Evolutionary conservation across 2,329 filamentous ascomycete species (phyloP).

Genomic region (Coniochaeta sp.): DNA sequence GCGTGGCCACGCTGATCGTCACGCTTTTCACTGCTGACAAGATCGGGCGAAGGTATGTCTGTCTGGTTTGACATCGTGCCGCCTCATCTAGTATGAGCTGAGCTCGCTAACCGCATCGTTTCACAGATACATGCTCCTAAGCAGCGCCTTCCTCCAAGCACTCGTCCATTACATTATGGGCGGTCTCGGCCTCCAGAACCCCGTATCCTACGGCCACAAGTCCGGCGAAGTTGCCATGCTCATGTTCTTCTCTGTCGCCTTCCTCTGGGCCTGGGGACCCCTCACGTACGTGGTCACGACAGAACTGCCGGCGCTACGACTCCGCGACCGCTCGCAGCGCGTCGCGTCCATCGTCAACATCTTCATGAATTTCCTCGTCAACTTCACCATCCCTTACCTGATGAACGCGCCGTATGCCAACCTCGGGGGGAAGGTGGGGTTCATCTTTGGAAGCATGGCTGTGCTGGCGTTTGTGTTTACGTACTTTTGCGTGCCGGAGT

Average conservation of each 20-base stretch:
- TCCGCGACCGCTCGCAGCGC: constrained; percentile 22
- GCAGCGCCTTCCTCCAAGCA: constrained; percentile 12
- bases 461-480: constrained; percentile 14
- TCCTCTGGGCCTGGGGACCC: constrained; percentile 24
- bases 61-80: background rate
- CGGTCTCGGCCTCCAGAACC: constrained; percentile 20
- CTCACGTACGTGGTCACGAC: constrained; percentile 25
- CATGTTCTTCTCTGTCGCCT: constrained; percentile 21
- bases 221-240: constrained; percentile 23
- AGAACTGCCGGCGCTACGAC: constrained; percentile 21
- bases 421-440: constrained; percentile 26
- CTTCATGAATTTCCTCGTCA: constrained; percentile 21
- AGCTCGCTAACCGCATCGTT: background rate
- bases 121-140: constrained; percentile 13
- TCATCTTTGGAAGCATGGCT: constrained; percentile 23
- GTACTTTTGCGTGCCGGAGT: constrained; percentile 28
- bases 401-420: constrained; percentile 24
- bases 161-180: constrained; percentile 25
- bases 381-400: constrained; percentile 29
- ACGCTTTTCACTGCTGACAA: constrained; percentile 4
- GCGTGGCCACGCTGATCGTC: constrained; percentile 1
- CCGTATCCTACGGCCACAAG: constrained; percentile 10
- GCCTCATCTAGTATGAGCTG: background rate
- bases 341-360: constrained; percentile 21
- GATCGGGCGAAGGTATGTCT: constrained; percentile 4